Evolutionary conservation across 805 yeast genomes (phyloP).

Genomic region (Clavispora asparagi): DNA sequence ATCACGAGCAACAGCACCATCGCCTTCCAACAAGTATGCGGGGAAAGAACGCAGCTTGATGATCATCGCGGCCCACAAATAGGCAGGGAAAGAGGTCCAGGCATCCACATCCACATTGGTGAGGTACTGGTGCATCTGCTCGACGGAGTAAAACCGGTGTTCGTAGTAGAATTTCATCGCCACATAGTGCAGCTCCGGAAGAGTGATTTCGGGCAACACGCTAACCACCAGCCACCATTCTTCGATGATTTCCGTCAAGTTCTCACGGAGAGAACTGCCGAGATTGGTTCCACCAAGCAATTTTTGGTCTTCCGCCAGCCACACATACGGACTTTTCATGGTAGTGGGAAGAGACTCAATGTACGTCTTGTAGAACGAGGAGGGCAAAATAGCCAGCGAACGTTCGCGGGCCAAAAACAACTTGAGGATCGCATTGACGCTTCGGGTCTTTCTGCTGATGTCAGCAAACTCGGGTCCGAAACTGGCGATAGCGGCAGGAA

Average conservation of each 20-base stretch:
- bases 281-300: slow-evolving; percentile 67
- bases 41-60: slow-evolving; percentile 82
- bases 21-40: slow-evolving; percentile 45
- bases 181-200: slow-evolving; percentile 31
- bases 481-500: slow-evolving; percentile 20
- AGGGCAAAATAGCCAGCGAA: neutral
- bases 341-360: slow-evolving; percentile 31
- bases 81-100: slow-evolving; percentile 66
- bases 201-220: slow-evolving; percentile 22
- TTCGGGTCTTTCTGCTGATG: slow-evolving; percentile 12
- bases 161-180: slow-evolving; percentile 42
- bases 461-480: slow-evolving; percentile 11
- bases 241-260: slow-evolving; percentile 40
- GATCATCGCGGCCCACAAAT: slow-evolving; percentile 70
- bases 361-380: slow-evolving; percentile 25
- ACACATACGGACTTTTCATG: slow-evolving; percentile 61
- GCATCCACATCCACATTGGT: slow-evolving; percentile 20
- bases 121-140: slow-evolving; percentile 27
- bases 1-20: slow-evolving; percentile 26
- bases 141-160: slow-evolving; percentile 33
- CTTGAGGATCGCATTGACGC: slow-evolving; percentile 30
- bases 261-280: slow-evolving; percentile 47
- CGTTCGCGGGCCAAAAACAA: slow-evolving; percentile 30
- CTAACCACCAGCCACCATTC: slow-evolving; percentile 54
- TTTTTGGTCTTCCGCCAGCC: slow-evolving; percentile 49